Percentiles rank a stretch among this genome's conserved stretches.
Evolutionary conservation across 306 rosid species (phyloP).

Genomic region (Citrullus mucosospermus): DNA sequence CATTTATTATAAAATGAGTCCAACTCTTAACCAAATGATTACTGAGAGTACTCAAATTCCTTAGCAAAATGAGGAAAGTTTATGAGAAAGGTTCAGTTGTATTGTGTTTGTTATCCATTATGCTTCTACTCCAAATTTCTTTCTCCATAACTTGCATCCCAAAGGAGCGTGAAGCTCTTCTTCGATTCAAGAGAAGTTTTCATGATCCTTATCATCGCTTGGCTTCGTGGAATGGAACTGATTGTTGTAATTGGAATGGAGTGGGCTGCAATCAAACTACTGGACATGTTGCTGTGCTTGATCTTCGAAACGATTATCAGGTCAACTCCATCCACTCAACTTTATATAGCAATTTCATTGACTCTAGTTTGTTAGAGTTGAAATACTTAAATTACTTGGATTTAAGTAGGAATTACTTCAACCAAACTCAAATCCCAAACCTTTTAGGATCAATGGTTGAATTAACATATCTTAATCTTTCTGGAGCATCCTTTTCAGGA

Average conservation of each 20-base stretch:
- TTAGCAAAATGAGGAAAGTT: no score
- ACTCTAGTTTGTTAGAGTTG: background rate
- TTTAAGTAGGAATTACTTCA: background rate
- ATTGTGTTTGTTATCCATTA: no score
- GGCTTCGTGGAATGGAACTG: background rate
- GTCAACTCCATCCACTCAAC: accelerated
- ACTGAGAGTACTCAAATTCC: no score
- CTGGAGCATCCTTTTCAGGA: background rate
- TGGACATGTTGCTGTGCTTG: background rate
- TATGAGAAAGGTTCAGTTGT: no score
- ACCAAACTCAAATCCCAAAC: background rate
- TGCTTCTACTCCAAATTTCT: background rate
- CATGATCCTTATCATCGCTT: background rate
- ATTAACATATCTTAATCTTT: background rate
- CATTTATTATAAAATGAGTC: no score
- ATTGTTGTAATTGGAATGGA: background rate
- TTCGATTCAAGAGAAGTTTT: background rate
- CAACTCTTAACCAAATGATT: no score
- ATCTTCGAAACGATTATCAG: background rate
- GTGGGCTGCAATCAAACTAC: background rate
- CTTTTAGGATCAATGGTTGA: background rate
- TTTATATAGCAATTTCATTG: background rate
- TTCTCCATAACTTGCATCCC: background rate
- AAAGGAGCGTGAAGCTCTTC: background rate
- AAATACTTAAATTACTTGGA: background rate